Percentiles rank a stretch among this genome's conserved stretches.
Conservation (phyloP, 345 rosid genomes). For the Hevea brasiliensis region DNA sequence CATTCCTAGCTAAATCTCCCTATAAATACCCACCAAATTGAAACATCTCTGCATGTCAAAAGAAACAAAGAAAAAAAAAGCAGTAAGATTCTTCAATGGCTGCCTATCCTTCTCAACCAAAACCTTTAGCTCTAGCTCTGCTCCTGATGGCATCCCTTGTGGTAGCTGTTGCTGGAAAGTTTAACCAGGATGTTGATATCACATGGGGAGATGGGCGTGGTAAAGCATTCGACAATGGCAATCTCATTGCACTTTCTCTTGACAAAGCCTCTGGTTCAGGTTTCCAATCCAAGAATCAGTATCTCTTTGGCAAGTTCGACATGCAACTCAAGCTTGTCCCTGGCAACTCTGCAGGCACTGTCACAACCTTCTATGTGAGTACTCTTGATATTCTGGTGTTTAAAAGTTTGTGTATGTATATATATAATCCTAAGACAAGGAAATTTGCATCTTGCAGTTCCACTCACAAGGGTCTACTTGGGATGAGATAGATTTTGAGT, state of each 20-base stretch:
- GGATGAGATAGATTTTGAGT: conserved; percentile 72
- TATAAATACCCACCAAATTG: no score
- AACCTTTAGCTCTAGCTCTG: no score
- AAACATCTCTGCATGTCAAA: no score
- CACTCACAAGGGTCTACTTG: conserved; percentile 53
- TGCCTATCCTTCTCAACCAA: no score
- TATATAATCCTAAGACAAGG: no score
- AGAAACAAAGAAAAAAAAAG: no score
- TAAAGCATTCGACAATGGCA: conserved; percentile 39
- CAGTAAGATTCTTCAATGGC: no score
- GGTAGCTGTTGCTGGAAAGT: conserved; percentile 29
- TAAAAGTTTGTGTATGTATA: no score
- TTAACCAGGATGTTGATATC: conserved; percentile 53
- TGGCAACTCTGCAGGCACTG: conserved; percentile 63
- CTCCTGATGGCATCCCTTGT: no score
- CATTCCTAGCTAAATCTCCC: no score
- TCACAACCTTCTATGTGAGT: conserved; percentile 54
- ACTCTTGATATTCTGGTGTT: not conserved
- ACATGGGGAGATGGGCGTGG: conserved; percentile 58
- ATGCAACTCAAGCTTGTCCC: conserved; percentile 57
- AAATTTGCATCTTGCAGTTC: conserved; percentile 29
- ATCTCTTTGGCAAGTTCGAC: conserved; percentile 46
- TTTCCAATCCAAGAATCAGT: conserved; percentile 52
- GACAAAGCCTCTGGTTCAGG: conserved; percentile 55
- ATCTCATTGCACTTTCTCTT: conserved; percentile 48